A percentile compares a stretch with the other conserved stretches of the same genome.
Conservation (phyloP, 768 basidiomycete species). For the Termitomyces sp. region DNA sequence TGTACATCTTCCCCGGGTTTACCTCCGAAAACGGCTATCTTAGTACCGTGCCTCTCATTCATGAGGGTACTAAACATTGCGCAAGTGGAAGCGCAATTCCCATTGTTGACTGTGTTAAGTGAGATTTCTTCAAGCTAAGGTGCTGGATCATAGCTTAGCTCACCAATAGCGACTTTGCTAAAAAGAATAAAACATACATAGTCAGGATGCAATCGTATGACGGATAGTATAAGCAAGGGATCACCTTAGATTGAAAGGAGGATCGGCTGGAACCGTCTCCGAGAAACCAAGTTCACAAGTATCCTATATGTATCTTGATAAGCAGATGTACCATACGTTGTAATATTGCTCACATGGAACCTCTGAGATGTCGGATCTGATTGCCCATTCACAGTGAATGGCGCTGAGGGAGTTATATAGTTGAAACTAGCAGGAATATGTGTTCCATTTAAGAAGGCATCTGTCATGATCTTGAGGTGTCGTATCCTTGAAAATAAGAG, state of each 20-base stretch:
- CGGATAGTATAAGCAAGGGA: background rate
- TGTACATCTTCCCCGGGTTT: slow-evolving; percentile 46
- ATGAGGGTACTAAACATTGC: slow-evolving; percentile 61
- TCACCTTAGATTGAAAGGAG: slow-evolving; percentile 44
- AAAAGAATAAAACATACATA: background rate
- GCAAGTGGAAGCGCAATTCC: slow-evolving; percentile 56
- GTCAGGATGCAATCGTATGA: background rate
- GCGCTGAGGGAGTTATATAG: slow-evolving; percentile 38
- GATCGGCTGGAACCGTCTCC: slow-evolving; percentile 34
- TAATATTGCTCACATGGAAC: slow-evolving; percentile 32
- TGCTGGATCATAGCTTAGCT: slow-evolving; percentile 2
- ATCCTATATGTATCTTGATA: slow-evolving; percentile 23
- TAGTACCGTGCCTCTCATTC: slow-evolving; percentile 49
- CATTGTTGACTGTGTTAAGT: slow-evolving; percentile 30
- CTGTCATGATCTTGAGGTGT: slow-evolving; percentile 17
- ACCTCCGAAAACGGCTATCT: slow-evolving; percentile 53
- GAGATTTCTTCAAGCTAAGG: background rate
- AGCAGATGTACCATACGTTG: background rate
- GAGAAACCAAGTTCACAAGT: slow-evolving; percentile 35
- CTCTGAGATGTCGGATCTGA: slow-evolving; percentile 42
- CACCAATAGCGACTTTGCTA: slow-evolving; percentile 44
- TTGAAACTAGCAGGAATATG: slow-evolving; percentile 32
- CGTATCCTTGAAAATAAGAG: background rate
- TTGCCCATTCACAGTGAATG: slow-evolving; percentile 38
- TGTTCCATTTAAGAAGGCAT: slow-evolving; percentile 44